Base-by-base conservation (phyloP, 208 protist genomes). In the Tetramitus jugosus region DNA sequence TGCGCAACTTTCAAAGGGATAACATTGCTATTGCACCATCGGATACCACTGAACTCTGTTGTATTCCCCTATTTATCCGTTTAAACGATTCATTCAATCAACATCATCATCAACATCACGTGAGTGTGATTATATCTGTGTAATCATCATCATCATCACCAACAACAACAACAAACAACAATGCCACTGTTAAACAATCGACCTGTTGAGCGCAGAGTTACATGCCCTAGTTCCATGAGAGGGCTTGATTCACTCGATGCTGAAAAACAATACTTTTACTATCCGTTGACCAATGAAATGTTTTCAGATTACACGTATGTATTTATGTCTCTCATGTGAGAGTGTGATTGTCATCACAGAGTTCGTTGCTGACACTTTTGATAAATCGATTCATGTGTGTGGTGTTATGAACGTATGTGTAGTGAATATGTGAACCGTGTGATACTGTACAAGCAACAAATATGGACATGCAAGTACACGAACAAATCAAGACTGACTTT, bases 281-380 rank as follows among this genome's bases (percentile, higher is more conserved):
- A 37, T 31, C 39, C 65, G 1, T 29, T 49, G 10, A 71, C 65
- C 4, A 33, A 71, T 33, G 65, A 71, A 33, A 29, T 71, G 2
- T 71, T 71, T 33, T 35, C 43, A 49, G 65, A 71, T 71, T 71
- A 71, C 33, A 40, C 43, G 65, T 71, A 71, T 29, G 65, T 71
- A 49, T 17, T n/a, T n/a, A n/a, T n/a, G n/a, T n/a, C n/a, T n/a
- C n/a, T n/a, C 1, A 37, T 64, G 29, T 53, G 17, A 17, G 13
- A 53, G 7, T 53, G 17, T 23, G 17, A 10, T 20, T 60, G 8
- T 60, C 8, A 10, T 60, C 23, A 20, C 52, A 60, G 17, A 14
- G 29, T 60, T 26, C 52, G 52, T 29, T 10, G 52, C 17, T 60
- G 52, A 26, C 3, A 29, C 0, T 26, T 60, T 26, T 40, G 31